Evolutionary conservation across 495 filamentous ascomycete genomes (phyloP), one percentile per base, ranked within the genome.

Genomic region (Aspergillus mulundensis): DNA sequence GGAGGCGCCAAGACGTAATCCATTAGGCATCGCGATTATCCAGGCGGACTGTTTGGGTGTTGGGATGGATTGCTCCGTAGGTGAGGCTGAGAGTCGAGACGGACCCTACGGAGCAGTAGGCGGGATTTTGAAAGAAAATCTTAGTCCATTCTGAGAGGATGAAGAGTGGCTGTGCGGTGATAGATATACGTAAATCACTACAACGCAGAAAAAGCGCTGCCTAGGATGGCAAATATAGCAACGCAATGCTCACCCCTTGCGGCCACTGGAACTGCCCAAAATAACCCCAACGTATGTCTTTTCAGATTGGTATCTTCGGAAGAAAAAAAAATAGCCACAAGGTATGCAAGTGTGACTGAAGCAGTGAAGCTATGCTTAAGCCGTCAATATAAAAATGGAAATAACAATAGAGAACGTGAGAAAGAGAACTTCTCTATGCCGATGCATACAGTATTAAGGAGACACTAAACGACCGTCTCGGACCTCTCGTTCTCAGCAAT

Each of bases 401-500:
- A 59, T 50, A 58, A 60, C 49, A 51, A 45, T 53, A 54, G 42
- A 54, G 24, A 53, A 43, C 23, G 38, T 28, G 7, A 23, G 41
- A 12, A 1, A 39, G n/a, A 15, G 23, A 25, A 14, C 28, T 5
- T 62, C 62, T 59, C 60, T 49, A 61, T 59, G 25, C 50, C 49
- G 23, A 54, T 57, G 44, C 54, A 51, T 30, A 32, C 18, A 40
- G n/a, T 54, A 41, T 14, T 30, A 43, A 50, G 25, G 5, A 40
- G n/a, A 20, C 19, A 73, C 25, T 69, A 97, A 63, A 97, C 94
- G 54, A 88, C 88, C 39, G 79, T 86, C 75, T 96, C 90, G 10
- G 89, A 79, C 57, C 78, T 74, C 76, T 98, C 94, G 25, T 87
- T 89, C 61, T 90, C 87, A 7, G 94, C 94, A 63, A 98, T 90